Base-by-base conservation (phyloP, 345 rosid species). In the Boechera stricta region DNA sequence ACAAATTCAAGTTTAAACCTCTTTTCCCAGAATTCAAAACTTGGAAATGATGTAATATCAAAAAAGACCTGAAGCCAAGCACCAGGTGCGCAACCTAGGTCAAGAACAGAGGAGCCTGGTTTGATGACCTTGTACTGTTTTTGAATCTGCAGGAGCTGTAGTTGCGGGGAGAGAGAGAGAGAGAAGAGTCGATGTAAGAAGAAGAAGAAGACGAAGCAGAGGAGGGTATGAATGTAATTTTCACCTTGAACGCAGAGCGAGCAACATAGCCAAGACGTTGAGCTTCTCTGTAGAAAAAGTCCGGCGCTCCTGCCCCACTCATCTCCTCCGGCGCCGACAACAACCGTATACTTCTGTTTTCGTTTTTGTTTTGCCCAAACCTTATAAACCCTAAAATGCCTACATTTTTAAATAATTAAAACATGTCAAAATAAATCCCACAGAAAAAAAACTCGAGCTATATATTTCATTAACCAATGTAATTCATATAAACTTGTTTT, bases 51-150 rank as follows among this genome's bases (percentile, higher is more conserved):
- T 4, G 45, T 11, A n/a, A 60, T 18, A 15, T 44, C 4, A 26
- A 15, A 13, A 45, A 48, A 45, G 15, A 94, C 98, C 94, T 94
- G 98, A 72, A 95, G 99, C 99, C 99, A 95, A 66, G 99, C 98
- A 83, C 98, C 99, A 55, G 98, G 98, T 51, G 99, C 99, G 61
- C 98, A 95, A 16, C 99, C 97, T 39, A 95, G 89, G 80, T 92
- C 99, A 61, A 95, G 99, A 83, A 95, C 92, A 59, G 94, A 87
- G 73, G 90, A 89, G 2, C 99, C 96, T 6, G 89, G 87, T 33
- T 86, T 85, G 80, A 92, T 90, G 66, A 95, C 75, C 80, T 89
- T 90, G 82, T 89, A 73, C 80, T 90, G 89, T 59, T 91, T 88
- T 76, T 95, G 98, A 62, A 92, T 92, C 82, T 95, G 99, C 69